A percentile compares a stretch with the other conserved stretches of the same genome.
Evolutionary conservation across 441 rosid genomes (phyloP).

Genomic region (Gossypium gossypioides): DNA sequence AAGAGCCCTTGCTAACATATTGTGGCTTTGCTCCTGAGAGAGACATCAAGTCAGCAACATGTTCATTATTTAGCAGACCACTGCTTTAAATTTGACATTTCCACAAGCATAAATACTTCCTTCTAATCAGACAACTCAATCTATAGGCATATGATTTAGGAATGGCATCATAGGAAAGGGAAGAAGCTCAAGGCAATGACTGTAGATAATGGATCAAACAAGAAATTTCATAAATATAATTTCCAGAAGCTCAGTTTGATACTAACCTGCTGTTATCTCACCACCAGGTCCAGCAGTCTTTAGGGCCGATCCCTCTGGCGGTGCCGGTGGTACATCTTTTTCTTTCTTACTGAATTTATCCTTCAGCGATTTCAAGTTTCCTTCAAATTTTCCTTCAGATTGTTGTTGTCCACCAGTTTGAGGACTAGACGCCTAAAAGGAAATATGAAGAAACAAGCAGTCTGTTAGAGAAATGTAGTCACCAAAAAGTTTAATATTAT

Average conservation of each 20-base stretch:
- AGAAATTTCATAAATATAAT: slow-evolving; percentile 5
- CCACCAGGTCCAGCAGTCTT: slow-evolving; percentile 95
- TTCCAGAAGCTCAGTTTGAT: slow-evolving; percentile 2
- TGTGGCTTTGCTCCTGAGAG: slow-evolving; percentile 5
- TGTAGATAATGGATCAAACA: neutral
- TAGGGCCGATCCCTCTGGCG: slow-evolving; percentile 72
- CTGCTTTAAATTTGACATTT: neutral
- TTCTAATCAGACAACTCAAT: slow-evolving; percentile 1
- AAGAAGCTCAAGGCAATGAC: neutral
- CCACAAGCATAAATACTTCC: neutral
- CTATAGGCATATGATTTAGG: neutral
- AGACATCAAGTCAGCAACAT: neutral
- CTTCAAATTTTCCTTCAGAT: slow-evolving; percentile 80
- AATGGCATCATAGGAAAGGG: neutral
- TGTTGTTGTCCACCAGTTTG: slow-evolving; percentile 61
- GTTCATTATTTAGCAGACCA: slow-evolving; percentile 2
- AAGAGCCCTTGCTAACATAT: neutral
- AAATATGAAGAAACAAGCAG: slow-evolving; percentile 10
- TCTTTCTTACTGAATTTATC: slow-evolving; percentile 62
- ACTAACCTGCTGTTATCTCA: slow-evolving; percentile 95
- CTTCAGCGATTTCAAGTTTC: slow-evolving; percentile 83
- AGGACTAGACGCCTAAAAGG: slow-evolving; percentile 72
- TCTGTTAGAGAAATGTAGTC: neutral
- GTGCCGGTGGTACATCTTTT: slow-evolving; percentile 67
- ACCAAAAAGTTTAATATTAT: neutral